phyloP scores from a whole-genome alignment of 306 rosid species.

The Amphicarpaea edgeworthii region DNA sequence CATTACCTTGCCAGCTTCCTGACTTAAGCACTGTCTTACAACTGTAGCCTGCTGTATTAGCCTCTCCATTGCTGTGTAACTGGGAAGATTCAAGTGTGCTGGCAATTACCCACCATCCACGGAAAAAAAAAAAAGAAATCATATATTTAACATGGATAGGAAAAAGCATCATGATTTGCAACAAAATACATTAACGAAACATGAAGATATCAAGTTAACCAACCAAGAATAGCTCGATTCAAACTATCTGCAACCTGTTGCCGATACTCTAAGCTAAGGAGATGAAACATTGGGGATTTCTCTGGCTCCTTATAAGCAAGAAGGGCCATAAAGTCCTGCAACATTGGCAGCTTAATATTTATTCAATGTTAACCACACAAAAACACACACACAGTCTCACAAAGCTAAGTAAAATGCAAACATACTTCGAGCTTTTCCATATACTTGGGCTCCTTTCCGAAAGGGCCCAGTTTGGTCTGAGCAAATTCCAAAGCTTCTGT shows the following conservation, averaged over 20 bases:
- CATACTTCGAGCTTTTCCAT: slow-evolving; percentile 74
- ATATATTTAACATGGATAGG: slow-evolving; percentile 5
- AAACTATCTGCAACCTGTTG: slow-evolving; percentile 81
- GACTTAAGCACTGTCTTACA: slow-evolving; percentile 77
- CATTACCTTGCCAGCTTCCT: slow-evolving; percentile 75
- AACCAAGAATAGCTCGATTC: slow-evolving; percentile 87
- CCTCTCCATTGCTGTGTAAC: slow-evolving; percentile 86
- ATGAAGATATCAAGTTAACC: slow-evolving; percentile 47
- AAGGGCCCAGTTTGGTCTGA: slow-evolving; percentile 74
- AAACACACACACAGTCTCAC: neutral
- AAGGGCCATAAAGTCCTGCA: slow-evolving; percentile 86
- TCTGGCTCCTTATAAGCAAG: slow-evolving; percentile 96
- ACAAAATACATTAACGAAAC: slow-evolving; percentile 19
- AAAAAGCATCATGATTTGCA: slow-evolving; percentile 10
- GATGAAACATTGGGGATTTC: slow-evolving; percentile 86
- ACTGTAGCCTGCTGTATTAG: slow-evolving; percentile 80
- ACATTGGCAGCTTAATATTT: slow-evolving; percentile 22
- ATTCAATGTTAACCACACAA: neutral
- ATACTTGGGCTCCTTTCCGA: slow-evolving; percentile 71
- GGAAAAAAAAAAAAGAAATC: neutral
- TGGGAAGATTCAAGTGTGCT: slow-evolving; percentile 79
- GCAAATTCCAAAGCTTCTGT: slow-evolving; percentile 95
- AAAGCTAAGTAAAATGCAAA: neutral
- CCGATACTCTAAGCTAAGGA: slow-evolving; percentile 79
- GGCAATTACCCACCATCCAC: slow-evolving; percentile 51